Conservation (phyloP, 306 rosid species). For the Acacia confusa region DNA sequence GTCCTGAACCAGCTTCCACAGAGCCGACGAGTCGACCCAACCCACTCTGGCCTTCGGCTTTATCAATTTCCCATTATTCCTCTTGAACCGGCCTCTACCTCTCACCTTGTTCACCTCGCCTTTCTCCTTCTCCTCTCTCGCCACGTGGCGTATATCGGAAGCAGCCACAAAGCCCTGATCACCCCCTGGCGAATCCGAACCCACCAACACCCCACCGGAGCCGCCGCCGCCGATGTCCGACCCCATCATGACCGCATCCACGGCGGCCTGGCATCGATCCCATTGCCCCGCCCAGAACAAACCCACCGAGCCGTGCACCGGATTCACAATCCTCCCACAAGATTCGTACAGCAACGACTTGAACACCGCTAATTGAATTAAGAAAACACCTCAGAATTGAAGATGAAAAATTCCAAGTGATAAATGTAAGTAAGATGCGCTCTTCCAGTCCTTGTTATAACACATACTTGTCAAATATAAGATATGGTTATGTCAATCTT, state of each 20-base stretch:
- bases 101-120: not conserved
- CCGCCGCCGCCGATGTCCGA: not conserved
- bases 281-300: slow-evolving; percentile 53
- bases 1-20: slow-evolving; percentile 1
- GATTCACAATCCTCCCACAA: slow-evolving; percentile 70
- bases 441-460: too few relatives aligned
- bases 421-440: not conserved
- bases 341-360: slow-evolving; percentile 67
- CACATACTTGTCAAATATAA: too few relatives aligned
- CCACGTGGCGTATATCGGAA: slow-evolving; percentile 51
- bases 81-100: slow-evolving; percentile 41
- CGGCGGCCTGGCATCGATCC: slow-evolving; percentile 65
- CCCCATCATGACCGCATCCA: slow-evolving; percentile 53
- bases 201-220: not conserved
- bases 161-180: not conserved
- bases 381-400: not conserved
- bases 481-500: too few relatives aligned
- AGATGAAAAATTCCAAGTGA: not conserved
- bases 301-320: slow-evolving; percentile 65
- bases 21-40: not conserved
- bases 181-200: not conserved
- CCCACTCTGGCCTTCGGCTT: slow-evolving; percentile 21
- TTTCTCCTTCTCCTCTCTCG: slow-evolving; percentile 1
- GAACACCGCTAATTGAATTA: slow-evolving; percentile 40
- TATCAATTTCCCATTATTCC: not conserved